Conservation (phyloP, 106 monocot genomes). For the Iris macrosiphon region DNA sequence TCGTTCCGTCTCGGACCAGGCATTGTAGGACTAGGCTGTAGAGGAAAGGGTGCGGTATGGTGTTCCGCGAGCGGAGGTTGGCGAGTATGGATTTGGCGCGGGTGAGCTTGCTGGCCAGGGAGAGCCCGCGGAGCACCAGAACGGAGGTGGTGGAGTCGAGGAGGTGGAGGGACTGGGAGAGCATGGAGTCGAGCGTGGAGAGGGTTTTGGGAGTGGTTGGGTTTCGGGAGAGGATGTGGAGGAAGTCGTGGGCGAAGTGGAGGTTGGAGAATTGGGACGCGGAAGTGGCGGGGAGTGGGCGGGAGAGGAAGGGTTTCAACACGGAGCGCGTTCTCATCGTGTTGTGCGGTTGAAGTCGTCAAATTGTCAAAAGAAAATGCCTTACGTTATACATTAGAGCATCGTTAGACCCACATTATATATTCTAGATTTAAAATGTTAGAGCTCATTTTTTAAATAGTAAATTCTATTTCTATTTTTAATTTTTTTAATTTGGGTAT, state of each 20-base stretch:
- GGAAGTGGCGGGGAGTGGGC: background rate
- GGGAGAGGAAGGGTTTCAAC: background rate
- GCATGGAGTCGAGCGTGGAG: slow-evolving; percentile 11
- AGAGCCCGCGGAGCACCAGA: slow-evolving; percentile 23
- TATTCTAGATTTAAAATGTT: too few relatives aligned
- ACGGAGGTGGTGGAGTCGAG: slow-evolving; percentile 21
- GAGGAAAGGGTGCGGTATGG: slow-evolving; percentile 17
- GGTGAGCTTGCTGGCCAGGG: slow-evolving; percentile 19
- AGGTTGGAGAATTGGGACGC: background rate
- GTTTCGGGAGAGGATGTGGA: slow-evolving; percentile 5
- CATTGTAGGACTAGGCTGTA: slow-evolving; percentile 32
- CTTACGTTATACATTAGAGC: too few relatives aligned
- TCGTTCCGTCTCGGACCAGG: slow-evolving; percentile 8
- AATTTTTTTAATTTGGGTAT: too few relatives aligned
- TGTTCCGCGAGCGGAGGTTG: background rate
- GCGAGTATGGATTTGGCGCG: slow-evolving; percentile 16
- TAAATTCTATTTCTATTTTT: too few relatives aligned
- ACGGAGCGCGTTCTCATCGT: too few relatives aligned
- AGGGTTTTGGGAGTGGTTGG: slow-evolving; percentile 5
- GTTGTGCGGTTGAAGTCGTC: too few relatives aligned
- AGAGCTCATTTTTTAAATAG: too few relatives aligned
- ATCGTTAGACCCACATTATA: too few relatives aligned
- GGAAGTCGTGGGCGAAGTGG: background rate
- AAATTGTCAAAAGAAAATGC: too few relatives aligned
- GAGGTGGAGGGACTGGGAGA: slow-evolving; percentile 4